Base-by-base conservation (phyloP, 2,329 filamentous ascomycete genomes). In the Ceratocystis colombiana region DNA sequence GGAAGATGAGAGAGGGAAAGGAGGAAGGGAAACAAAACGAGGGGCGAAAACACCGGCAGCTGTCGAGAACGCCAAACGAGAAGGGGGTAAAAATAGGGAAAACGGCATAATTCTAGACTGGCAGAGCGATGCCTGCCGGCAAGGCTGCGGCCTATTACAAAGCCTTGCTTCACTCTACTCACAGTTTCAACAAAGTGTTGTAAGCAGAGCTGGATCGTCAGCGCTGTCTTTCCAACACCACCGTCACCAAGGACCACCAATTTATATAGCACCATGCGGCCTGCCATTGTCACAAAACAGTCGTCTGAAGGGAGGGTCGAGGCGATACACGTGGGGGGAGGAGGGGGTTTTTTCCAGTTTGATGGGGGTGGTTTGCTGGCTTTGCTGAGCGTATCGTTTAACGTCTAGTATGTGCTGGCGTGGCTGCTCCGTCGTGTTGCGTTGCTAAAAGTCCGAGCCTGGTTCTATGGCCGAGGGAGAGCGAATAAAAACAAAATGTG, bases 141-240 rank as follows among this genome's bases (percentile, higher is more conserved):
- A 50, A 63, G 61, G 48, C 48, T 53, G 15, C 20, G 48, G 48
- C 20, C 48, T 15, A 5, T 25, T 53, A 25, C 20, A 53, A 53
- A 53, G 48, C 20, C 48, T 53, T 17, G 20, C 48, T 41, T 41
- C 37, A 41, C 37, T 41, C 37, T 3, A 80, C 84, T 77, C 78
- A 87, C 84, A 69, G 91, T 96, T 79, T 97, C 93, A 73, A 97
- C 92, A 76, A 99, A 99, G 78, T 99, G 94, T 77, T 97, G 95
- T 74, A 97, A 79, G 76, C 94, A 97, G 72, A 99, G 82, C 86
- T 99, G 91, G 74, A 96, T 96, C 67, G 91, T 96, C 74, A 96
- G 80, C 73, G 91, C 91, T 64, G 91, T 96, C 79, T 96, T 96
- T 72, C 91, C 91, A 69, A 96, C 91, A 77, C 91, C 91, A 79